Evolutionary conservation across 768 basidiomycete genomes (phyloP).

Genomic region (Lentinula sp.): DNA sequence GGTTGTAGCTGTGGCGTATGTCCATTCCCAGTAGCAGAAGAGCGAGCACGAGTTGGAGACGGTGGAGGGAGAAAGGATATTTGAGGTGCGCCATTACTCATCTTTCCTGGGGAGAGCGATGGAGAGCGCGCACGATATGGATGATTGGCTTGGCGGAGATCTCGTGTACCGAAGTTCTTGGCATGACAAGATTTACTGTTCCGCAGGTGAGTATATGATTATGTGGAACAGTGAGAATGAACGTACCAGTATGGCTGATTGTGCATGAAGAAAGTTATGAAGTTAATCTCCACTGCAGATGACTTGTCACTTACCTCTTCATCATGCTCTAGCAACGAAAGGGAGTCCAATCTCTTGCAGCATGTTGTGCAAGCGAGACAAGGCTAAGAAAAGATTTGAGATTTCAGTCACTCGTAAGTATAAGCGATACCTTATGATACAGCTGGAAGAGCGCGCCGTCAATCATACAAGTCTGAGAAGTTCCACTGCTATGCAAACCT

Average conservation of each 20-base stretch:
- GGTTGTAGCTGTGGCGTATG: conserved; percentile 16
- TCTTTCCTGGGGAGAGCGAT: conserved; percentile 17
- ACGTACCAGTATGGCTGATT: conserved; percentile 48
- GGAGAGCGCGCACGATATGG: conserved; percentile 31
- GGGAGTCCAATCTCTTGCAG: conserved; percentile 72
- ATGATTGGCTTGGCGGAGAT: conserved; percentile 67
- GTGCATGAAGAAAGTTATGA: background rate
- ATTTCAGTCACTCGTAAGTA: background rate
- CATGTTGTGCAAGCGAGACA: conserved; percentile 78
- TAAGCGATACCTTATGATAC: conserved; percentile 64
- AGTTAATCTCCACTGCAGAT: background rate
- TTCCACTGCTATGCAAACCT: conserved; percentile 36
- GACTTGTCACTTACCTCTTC: conserved; percentile 50
- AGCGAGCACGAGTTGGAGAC: conserved; percentile 2
- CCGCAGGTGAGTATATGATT: background rate
- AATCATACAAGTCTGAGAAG: background rate
- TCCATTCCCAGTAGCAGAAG: conserved; percentile 12
- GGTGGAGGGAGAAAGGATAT: background rate
- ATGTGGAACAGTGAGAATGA: background rate
- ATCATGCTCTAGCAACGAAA: conserved; percentile 76
- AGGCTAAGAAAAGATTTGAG: conserved; percentile 36
- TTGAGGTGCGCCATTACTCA: conserved; percentile 7
- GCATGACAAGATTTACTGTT: conserved; percentile 77
- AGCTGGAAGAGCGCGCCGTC: conserved; percentile 33
- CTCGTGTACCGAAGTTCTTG: conserved; percentile 72